Conservation (phyloP, 805 yeast genomes). For the Saccharomycopsis sp. region DNA sequence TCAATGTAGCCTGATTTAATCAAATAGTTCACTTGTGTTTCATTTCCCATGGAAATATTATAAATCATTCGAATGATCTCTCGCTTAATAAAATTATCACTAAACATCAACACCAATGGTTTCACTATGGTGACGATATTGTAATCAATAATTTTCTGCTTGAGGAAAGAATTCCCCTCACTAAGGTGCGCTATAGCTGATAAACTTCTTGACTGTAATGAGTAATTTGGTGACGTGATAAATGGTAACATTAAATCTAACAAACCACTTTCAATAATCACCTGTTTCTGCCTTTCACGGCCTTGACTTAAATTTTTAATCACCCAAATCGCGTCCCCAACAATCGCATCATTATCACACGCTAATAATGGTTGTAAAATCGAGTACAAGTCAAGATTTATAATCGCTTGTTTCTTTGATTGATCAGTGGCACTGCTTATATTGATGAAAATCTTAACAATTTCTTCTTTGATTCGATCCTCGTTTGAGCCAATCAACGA, state of each 20-base stretch:
- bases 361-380: slow-evolving; percentile 12
- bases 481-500: slow-evolving; percentile 14
- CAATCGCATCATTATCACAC: slow-evolving; percentile 4
- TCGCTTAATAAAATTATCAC: slow-evolving; percentile 14
- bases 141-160: slow-evolving; percentile 18
- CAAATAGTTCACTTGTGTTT: slow-evolving; percentile 12
- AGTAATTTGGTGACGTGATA: slow-evolving; percentile 17
- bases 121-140: slow-evolving; percentile 15
- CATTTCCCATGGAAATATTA: slow-evolving; percentile 15
- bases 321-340: slow-evolving; percentile 21
- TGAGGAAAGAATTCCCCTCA: slow-evolving; percentile 13
- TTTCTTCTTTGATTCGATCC: slow-evolving; percentile 14
- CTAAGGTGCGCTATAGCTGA: slow-evolving; percentile 16
- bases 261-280: slow-evolving; percentile 14
- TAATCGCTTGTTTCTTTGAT: slow-evolving; percentile 19
- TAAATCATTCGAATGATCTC: slow-evolving; percentile 19
- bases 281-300: slow-evolving; percentile 13
- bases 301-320: slow-evolving; percentile 19
- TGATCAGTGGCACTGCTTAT: slow-evolving; percentile 20
- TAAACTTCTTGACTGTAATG: slow-evolving; percentile 17
- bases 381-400: slow-evolving; percentile 13
- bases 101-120: slow-evolving; percentile 20
- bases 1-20: slow-evolving; percentile 13
- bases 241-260: slow-evolving; percentile 14
- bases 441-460: slow-evolving; percentile 20